Base-by-base conservation (phyloP, 805 yeast genomes). In the Kuraishia capsulata region DNA sequence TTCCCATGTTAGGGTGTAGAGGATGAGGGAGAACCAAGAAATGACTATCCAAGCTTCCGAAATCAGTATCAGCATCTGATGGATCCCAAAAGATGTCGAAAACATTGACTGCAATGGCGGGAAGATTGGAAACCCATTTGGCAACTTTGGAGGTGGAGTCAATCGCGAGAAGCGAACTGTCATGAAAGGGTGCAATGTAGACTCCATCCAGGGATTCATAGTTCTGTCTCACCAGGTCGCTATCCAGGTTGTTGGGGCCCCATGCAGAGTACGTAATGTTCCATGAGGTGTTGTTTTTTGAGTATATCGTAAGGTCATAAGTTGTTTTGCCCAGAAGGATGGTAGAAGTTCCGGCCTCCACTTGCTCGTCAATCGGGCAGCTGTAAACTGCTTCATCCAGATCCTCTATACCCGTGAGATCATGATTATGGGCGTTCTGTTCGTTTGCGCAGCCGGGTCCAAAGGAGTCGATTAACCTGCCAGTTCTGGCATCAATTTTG, bases 171-270 rank as follows among this genome's bases (percentile, higher is more conserved):
- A 90, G 57, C 0, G 95, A 75, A 40, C 73, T 77, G 54, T 87
- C 95, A 51, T 82, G 85, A 52, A 86, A 78, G 1, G 97, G 95
- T 4, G 90, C 79, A 44, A 90, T 76, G 46, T 82, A 83, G 3
- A 87, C 61, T 26, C 79, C 78, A 57, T 89, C 97, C 14, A 69
- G 54, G 3, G 94, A 77, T 18, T 67, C 64, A 35, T 62, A 61
- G 43, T 74, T 71, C 45, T 76, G 77, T 28, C 51, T 49, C 2
- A 64, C 65, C 31, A 76, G 56, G 41, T 64, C 69, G 11, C 54
- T 63, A 56, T 90, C 95, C 38, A 88, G 64, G 46, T 85, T 78
- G 56, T 90, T 90, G 33, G 95, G 95, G 8, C 92, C 94, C 96
- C 97, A 92, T 28, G 81, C 71, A 1, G 94, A 70, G 52, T 82